Base-by-base conservation (phyloP, 129 eudicot genomes). In the Mikania micrantha region DNA sequence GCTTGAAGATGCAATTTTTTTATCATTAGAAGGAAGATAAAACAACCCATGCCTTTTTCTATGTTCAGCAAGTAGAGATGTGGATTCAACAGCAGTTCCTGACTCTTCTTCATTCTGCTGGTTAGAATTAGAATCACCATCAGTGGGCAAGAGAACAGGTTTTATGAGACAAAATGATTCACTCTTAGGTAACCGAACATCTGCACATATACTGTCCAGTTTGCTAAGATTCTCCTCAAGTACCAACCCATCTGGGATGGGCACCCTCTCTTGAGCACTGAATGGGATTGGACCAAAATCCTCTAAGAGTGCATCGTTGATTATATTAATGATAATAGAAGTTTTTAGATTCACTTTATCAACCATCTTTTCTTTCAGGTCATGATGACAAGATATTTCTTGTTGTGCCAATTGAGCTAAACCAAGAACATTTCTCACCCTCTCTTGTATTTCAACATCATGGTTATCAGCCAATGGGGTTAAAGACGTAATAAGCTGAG, bases 361-460 rank as follows among this genome's bases (percentile, higher is more conserved):
- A 17, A 67, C 36, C 36, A 49, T 70, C 62, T 27, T 83, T 80
- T 80, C 87, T 27, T 52, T 70, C 67, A 68, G 60, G 50, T 52
- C 77, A 66, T 57, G 45, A 72, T 62, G 31, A 87, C 66, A 76
- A 71, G 64, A 75, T 50, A 81, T 44, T 35, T 80, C 89, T 62
- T 75, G 69, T 59, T 73, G 78, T 61, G 87, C 78, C 78, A 93
- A 65, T 74, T 59, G 74, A 42, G 83, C 73, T 64, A 88, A 73
- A 58, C 98, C 92, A 77, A 93, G 83, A 15, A 88, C 71, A 27
- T 88, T 93, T 11, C 83, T 56, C 21, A 81, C 89, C 53, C 98
- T 82, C 78, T 92, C 98, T 49, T 77, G 95, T 75, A 92, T 71
- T 77, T 92, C 98, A 45, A 92, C 98, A 44, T 92, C 98, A 65